Base-by-base conservation (phyloP, 2,329 filamentous ascomycete species). In the Waltergamsia citrina region DNA sequence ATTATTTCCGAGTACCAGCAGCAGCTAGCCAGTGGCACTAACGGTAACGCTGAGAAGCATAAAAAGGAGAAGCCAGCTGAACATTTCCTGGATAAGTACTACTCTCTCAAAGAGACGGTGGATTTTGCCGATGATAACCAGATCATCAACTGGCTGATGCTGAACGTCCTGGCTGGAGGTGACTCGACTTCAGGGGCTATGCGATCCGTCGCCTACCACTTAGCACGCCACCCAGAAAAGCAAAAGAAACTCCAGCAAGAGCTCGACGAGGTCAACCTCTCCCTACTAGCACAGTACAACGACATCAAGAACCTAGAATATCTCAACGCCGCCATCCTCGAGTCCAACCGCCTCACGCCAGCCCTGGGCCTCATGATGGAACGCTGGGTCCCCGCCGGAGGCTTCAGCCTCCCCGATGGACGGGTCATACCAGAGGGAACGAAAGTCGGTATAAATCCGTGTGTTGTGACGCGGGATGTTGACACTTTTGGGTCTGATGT, bases 401-500 rank as follows among this genome's bases (percentile, higher is more conserved):
- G 65, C 1, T 43, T 61, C 7, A 45, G 39, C 1, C 51, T 46
- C 11, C 52, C 56, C 2, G 52, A 59, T 31, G 58, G 60, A 3
- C 46, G 44, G 4, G 43, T 53, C 22, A 43, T 65, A 3, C 56
- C 59, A 0, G 47, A 43, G 0, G 59, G 60, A 4, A 53, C 53
- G 0, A 47, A 53, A 11, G 53, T 66, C 0, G 61, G 61, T 4
- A 57, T 65, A 34, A 65, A 59, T 28, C 53, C 59, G 0, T 60
- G 52, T 34, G 54, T 65, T 3, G 44, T 59, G 2, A 51, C 56
- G 0, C 47, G 51, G 6, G 62, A 71, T 43, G 48, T 47, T 27
- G 39, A 29, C 0, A 42, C 65, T 3, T 73, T 65, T 42, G 69
- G 66, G 0, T 42, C 51, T 0, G 62, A 72, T 37, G 56, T 60